Conservation (phyloP, 148 eudicot genomes). For the Arctostaphylos glauca region DNA sequence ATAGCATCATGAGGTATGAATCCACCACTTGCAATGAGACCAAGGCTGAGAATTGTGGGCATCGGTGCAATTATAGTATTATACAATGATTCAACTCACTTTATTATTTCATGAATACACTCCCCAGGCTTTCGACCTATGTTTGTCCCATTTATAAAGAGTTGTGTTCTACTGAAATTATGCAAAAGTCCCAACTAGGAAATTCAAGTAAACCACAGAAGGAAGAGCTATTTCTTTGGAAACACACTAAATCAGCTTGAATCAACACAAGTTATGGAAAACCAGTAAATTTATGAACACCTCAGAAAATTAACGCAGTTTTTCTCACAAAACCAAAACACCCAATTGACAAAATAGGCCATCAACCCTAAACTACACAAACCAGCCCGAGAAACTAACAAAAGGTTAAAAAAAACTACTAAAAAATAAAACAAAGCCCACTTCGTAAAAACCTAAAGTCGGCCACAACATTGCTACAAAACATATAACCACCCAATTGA, state of each 20-base stretch:
- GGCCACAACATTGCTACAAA: neutral
- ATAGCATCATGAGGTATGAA: neutral
- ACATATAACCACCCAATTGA: neutral
- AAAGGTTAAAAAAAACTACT: neutral
- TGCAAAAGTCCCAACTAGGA: neutral
- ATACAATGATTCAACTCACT: neutral
- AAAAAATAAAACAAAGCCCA: neutral
- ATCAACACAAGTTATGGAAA: neutral
- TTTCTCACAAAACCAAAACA: neutral
- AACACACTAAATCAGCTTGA: constrained; percentile 5
- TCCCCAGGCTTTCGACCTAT: neutral
- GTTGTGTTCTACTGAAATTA: neutral
- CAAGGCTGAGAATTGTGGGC: neutral
- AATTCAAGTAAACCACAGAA: neutral
- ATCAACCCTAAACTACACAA: neutral
- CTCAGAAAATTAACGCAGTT: neutral
- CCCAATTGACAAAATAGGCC: neutral
- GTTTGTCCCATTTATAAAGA: neutral
- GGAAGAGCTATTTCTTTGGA: neutral
- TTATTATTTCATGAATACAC: neutral
- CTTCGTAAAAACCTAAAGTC: neutral
- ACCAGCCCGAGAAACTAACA: neutral
- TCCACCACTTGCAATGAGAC: neutral
- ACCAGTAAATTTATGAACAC: neutral
- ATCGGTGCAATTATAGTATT: neutral